Evolutionary conservation across 768 basidiomycete species (phyloP).

Genomic region (Melanogaster broomeanus): DNA sequence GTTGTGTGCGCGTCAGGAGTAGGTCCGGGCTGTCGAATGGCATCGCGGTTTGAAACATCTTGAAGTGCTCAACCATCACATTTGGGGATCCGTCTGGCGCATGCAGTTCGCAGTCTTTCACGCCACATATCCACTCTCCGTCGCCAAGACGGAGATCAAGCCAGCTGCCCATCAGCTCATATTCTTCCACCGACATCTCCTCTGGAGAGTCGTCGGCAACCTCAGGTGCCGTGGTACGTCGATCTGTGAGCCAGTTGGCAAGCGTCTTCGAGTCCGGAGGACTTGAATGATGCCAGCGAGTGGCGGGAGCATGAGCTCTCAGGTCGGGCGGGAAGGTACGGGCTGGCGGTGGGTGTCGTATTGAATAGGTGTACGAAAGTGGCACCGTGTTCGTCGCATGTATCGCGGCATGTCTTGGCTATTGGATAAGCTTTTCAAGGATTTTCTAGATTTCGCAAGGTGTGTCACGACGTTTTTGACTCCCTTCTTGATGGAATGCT

Average conservation of each 20-base stretch:
- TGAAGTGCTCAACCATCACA: slow-evolving; percentile 19
- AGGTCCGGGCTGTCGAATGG: slow-evolving; percentile 24
- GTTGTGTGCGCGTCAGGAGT: slow-evolving; percentile 5
- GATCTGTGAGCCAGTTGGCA: slow-evolving; percentile 41
- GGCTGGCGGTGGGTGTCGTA: slow-evolving; percentile 1
- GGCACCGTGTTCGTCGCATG: slow-evolving; percentile 5
- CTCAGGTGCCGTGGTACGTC: slow-evolving; percentile 32
- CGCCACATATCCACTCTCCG: slow-evolving; percentile 30
- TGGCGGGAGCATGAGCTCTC: slow-evolving; percentile 18
- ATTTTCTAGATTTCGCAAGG: slow-evolving; percentile 15
- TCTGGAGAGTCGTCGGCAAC: slow-evolving; percentile 25
- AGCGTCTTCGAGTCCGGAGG: slow-evolving; percentile 37
- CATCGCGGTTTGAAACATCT: slow-evolving; percentile 24
- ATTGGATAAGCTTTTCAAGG: slow-evolving; percentile 11
- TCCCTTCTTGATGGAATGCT: slow-evolving; percentile 26
- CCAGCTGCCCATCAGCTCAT: slow-evolving; percentile 53
- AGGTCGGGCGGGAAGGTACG: background rate
- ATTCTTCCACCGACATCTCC: slow-evolving; percentile 47
- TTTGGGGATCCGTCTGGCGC: slow-evolving; percentile 35
- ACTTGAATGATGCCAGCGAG: slow-evolving; percentile 30
- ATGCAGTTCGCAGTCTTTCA: slow-evolving; percentile 32
- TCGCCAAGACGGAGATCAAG: slow-evolving; percentile 26
- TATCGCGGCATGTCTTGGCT: slow-evolving; percentile 8
- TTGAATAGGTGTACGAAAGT: background rate
- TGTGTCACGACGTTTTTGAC: slow-evolving; percentile 23